Percentiles rank a stretch among this genome's conserved stretches.
Evolutionary conservation across 768 basidiomycete genomes (phyloP).

Genomic region (Roridomyces roridus): DNA sequence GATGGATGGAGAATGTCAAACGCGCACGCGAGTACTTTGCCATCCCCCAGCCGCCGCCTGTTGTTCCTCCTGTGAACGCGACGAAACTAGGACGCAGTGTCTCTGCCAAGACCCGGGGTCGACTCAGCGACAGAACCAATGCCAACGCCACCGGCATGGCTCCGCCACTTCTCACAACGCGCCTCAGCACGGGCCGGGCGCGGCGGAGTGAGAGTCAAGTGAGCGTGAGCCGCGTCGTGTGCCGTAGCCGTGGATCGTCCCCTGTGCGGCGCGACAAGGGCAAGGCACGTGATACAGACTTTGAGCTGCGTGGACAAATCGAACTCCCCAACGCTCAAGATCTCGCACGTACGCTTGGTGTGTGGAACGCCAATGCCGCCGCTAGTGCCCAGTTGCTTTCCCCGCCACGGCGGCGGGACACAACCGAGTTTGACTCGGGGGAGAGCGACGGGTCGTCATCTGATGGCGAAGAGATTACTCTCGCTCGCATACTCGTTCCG

Average conservation of each 20-base stretch:
- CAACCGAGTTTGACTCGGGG: constrained; percentile 6
- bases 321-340: constrained; percentile 16
- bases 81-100: constrained; percentile 17
- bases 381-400: constrained; percentile 15
- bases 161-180: constrained; percentile 20
- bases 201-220: constrained; percentile 25
- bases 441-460: constrained; percentile 22
- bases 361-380: constrained; percentile 12
- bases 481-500: constrained; percentile 23
- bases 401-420: constrained; percentile 17
- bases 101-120: constrained; percentile 23
- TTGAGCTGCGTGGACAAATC: constrained; percentile 19
- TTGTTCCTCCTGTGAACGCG: background rate
- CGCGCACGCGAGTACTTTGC: constrained; percentile 25
- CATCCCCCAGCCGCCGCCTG: constrained; percentile 8
- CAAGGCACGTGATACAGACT: constrained; percentile 20
- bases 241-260: constrained; percentile 25
- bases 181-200: constrained; percentile 11
- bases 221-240: constrained; percentile 23
- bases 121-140: constrained; percentile 25
- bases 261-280: constrained; percentile 25
- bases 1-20: constrained; percentile 28
- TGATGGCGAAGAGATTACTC: constrained; percentile 25
- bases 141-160: background rate
- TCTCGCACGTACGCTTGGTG: constrained; percentile 17